Base-by-base conservation (phyloP, 495 filamentous ascomycete species). In the Sordaria brevicollis region DNA sequence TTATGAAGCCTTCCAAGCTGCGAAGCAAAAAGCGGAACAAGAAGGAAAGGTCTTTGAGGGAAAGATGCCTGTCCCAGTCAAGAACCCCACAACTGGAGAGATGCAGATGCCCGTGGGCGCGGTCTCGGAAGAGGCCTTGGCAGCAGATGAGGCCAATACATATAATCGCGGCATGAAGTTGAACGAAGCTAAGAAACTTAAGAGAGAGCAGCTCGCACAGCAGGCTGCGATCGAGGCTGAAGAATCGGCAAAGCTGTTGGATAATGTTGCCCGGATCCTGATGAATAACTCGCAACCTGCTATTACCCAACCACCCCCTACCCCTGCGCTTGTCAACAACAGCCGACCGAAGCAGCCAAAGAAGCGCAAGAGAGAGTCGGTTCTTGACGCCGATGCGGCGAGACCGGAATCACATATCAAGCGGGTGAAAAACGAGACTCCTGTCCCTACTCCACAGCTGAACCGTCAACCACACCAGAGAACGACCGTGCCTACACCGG, bases 161-260 rank as follows among this genome's bases (percentile, higher is more conserved):
- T 92, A 88, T 76, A 97, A 96, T 76, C 86, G 91, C 21, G 93
- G 93, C 8, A 96, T 96, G 92, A 92, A 93, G 74, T 78, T 96
- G 65, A 96, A 96, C 76, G 92, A 96, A 75, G 92, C 93, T 6
- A 97, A 97, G 83, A 96, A 95, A 75, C 82, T 93, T 67, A 97
- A 96, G 83, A 88, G 89, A 62, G 92, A 94, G 79, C 84, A 85
- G 68, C 75, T 91, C 79, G 83, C 86, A 17, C 87, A 91, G 65
- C 88, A 92, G 77, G 89, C 90, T 65, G 86, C 86, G 13, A 85
- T 90, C 75, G 88, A 90, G 74, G 89, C 86, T 31, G 85, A 91
- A 72, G 81, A 88, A 75, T 87, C 87, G 25, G 86, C 86, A 35
- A 84, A 85, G 69, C 84, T 83, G 69, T 81, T 90, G 73, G 80